Base-by-base conservation (phyloP, 257 asterid species). In the Verbascum thapsus region DNA sequence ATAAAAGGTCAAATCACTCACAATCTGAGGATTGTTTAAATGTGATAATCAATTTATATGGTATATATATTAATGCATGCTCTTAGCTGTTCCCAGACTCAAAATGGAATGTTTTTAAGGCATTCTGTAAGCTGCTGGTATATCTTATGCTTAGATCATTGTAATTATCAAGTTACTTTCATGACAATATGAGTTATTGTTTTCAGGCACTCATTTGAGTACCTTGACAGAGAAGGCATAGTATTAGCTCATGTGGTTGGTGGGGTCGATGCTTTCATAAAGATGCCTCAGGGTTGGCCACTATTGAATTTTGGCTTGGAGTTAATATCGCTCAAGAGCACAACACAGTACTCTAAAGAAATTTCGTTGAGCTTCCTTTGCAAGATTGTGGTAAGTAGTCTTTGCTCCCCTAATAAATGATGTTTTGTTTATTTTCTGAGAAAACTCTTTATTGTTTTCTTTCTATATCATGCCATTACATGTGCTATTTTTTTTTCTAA, bases 221-320 rank as follows among this genome's bases (percentile, higher is more conserved):
- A 92, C 77, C 61, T 83, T 61, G 95, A 83, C 53, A 78, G 79
- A 79, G 97, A 89, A 41, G 91, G 81, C 72, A 76, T 58, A 6
- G 69, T 92, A 68, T 74, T 86, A 67, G 98, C 91, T 72, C 97
- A 83, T 72, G 56, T 88, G 80, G 77, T 78, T 37, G 95, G 95
- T 17, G 96, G 88, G 48, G 61, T 88, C 56, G 97, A 89, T 76
- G 97, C 95, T 74, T 78, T 83, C 77, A 72, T 92, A 64, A 89
- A 83, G 73, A 71, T 83, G 54, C 78, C 94, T 79, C 96, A 80
- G 59, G 94, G 95, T 58, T 92, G 98, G 98, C 98, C 98, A n/a
- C 42, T 85, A 13, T 76, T 76, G 51, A 75, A 77, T 67, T 64
- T 68, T 44, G 72, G 80, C n/a, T 72, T 92, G 83, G 83, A 76